These are phyloP conservation scores for Hanseniaspora meyeri DNA, from an alignment of 805 yeast genomes.

Conservation along the genomic window DNA sequence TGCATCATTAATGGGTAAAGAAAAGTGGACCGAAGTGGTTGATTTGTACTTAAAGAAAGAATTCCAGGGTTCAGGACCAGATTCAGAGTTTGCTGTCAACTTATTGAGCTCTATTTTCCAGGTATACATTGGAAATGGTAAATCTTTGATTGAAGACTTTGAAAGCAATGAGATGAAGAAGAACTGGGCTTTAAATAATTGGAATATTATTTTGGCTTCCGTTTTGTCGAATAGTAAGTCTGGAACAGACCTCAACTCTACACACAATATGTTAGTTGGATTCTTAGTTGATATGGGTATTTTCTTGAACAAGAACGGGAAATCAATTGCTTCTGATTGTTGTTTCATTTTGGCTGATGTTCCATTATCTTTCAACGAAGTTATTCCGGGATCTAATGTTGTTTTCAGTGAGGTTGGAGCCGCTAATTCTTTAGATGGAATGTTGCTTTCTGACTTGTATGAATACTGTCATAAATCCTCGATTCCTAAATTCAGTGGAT, in stretches of 20 bases:
- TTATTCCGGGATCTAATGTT: slow-evolving; percentile 24
- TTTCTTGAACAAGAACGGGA: slow-evolving; percentile 31
- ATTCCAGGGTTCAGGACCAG: slow-evolving; percentile 33
- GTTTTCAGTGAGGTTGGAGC: slow-evolving; percentile 33
- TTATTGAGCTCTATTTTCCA: slow-evolving; percentile 47
- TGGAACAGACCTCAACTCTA: slow-evolving; percentile 7
- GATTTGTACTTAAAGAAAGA: slow-evolving; percentile 40
- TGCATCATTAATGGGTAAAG: slow-evolving; percentile 53
- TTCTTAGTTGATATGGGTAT: slow-evolving; percentile 43
- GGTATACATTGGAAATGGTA: slow-evolving; percentile 50
- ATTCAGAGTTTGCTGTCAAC: slow-evolving; percentile 26
- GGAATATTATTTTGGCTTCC: slow-evolving; percentile 38
- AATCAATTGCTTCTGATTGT: slow-evolving; percentile 32
- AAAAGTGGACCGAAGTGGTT: slow-evolving; percentile 46
- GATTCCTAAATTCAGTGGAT: slow-evolving; percentile 23
- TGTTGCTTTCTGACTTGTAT: slow-evolving; percentile 55
- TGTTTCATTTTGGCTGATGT: slow-evolving; percentile 37
- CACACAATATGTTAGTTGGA: slow-evolving; percentile 20
- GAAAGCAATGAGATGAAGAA: slow-evolving; percentile 30
- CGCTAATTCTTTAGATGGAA: slow-evolving; percentile 32
- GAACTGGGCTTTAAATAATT: slow-evolving; percentile 40
- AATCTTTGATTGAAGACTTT: slow-evolving; percentile 41
- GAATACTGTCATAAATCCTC: slow-evolving; percentile 39
- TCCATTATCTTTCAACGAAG: slow-evolving; percentile 30
- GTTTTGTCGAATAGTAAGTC: slow-evolving; percentile 27